These are phyloP conservation scores for Paraphaeosphaeria minitans DNA, from an alignment of 2,329 filamentous ascomycete genomes.

Conservation along the genomic window DNA sequence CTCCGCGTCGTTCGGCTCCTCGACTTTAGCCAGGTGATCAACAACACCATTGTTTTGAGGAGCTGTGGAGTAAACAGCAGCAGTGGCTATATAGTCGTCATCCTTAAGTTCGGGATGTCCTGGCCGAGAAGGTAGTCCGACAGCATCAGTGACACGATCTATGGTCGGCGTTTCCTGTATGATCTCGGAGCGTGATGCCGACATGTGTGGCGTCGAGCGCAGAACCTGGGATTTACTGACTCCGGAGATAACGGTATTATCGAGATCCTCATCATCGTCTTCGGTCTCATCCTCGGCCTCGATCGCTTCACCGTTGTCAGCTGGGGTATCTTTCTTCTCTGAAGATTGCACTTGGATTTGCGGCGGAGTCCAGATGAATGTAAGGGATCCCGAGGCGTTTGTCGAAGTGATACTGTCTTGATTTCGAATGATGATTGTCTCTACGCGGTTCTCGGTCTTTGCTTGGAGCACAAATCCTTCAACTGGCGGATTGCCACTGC, in stretches of 20 bases:
- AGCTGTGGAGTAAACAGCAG: constrained; percentile 17
- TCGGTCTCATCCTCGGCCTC: constrained; percentile 29
- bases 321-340: constrained; percentile 15
- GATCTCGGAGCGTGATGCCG: constrained; percentile 31
- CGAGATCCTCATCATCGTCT: constrained; percentile 28
- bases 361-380: constrained; percentile 22
- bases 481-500: constrained; percentile 8
- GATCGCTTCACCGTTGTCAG: constrained; percentile 9
- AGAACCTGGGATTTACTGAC: constrained; percentile 17
- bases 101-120: neutral
- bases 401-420: constrained; percentile 31
- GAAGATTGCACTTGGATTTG: constrained; percentile 41
- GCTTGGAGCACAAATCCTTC: constrained; percentile 30
- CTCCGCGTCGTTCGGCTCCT: neutral
- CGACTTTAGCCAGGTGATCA: neutral
- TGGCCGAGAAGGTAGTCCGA: constrained; percentile 1
- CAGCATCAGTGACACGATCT: constrained; percentile 18
- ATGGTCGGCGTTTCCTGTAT: constrained; percentile 41
- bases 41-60: constrained; percentile 15
- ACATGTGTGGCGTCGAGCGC: constrained; percentile 31
- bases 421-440: constrained; percentile 38
- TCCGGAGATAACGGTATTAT: constrained; percentile 23
- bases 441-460: constrained; percentile 15
- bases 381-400: constrained; percentile 14
- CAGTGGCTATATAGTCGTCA: neutral